Percentiles rank a stretch among this genome's conserved stretches.
These are phyloP conservation scores for Flaveria ramosissima DNA, from an alignment of 129 eudicot species.

Conservation along the genomic window DNA sequence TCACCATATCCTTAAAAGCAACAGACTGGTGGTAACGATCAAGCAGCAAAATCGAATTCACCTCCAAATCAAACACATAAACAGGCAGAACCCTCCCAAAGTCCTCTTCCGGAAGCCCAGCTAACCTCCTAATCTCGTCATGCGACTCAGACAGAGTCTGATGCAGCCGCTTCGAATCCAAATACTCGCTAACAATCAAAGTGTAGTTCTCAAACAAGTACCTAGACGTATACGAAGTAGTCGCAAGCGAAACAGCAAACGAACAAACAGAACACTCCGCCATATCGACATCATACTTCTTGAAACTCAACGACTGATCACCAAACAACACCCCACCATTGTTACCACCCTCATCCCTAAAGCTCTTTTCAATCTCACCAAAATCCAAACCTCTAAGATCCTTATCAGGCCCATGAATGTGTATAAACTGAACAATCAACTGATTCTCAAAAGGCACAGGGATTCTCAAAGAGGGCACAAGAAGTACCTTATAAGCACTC, in stretches of 20 bases:
- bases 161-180: conserved; percentile 84
- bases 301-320: conserved; percentile 73
- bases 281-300: conserved; percentile 64
- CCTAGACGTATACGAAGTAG: conserved; percentile 80
- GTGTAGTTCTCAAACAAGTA: conserved; percentile 94
- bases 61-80: conserved; percentile 81
- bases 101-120: conserved; percentile 73
- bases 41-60: conserved; percentile 59
- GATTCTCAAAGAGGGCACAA: conserved; percentile 81
- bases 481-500: conserved; percentile 89
- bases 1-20: conserved; percentile 92
- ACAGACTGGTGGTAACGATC: conserved; percentile 95
- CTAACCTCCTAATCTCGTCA: conserved; percentile 77
- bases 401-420: conserved; percentile 49
- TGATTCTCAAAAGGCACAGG: conserved; percentile 77
- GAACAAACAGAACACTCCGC: conserved; percentile 81
- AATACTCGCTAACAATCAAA: conserved; percentile 86
- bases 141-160: conserved; percentile 63
- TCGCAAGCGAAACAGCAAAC: conserved; percentile 62
- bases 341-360: conserved; percentile 60
- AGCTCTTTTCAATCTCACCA: conserved; percentile 57
- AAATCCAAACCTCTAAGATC: conserved; percentile 65
- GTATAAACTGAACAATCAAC: conserved; percentile 73
- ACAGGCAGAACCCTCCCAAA: conserved; percentile 81
- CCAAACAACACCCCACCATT: conserved; percentile 62